Percentiles rank a stretch among this genome's conserved stretches.
phyloP scores from a whole-genome alignment of 1,139 yeast genomes.

The Pneumocystis oryctolagi region DNA sequence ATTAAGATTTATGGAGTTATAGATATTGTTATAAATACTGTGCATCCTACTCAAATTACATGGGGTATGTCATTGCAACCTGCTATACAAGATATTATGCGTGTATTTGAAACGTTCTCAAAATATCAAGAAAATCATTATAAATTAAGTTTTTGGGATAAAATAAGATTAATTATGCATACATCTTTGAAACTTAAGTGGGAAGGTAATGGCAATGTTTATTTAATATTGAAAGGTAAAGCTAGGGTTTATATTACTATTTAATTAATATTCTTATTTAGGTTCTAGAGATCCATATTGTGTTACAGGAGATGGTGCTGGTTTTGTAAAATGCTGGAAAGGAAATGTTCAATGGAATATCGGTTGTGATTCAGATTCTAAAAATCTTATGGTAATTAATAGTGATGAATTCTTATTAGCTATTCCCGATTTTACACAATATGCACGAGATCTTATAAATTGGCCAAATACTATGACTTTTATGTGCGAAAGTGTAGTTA shows the following conservation, averaged over 20 bases:
- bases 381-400: conserved; percentile 45
- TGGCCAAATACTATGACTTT: conserved; percentile 23
- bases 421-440: conserved; percentile 33
- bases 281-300: conserved; percentile 68
- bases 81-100: conserved; percentile 67
- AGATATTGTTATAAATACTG: conserved; percentile 40
- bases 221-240: conserved; percentile 28
- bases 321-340: conserved; percentile 68
- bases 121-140: conserved; percentile 74
- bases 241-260: not conserved
- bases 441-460: conserved; percentile 7
- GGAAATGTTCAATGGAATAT: conserved; percentile 45
- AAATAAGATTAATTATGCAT: conserved; percentile 46
- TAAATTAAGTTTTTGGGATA: conserved; percentile 68
- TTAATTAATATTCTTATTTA: not conserved
- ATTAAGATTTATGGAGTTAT: conserved; percentile 59
- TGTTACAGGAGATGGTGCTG: conserved; percentile 54
- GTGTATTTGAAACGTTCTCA: conserved; percentile 67
- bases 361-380: conserved; percentile 48
- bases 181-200: conserved; percentile 37
- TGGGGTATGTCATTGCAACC: conserved; percentile 85
- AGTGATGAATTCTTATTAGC: conserved; percentile 58
- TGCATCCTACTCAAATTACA: conserved; percentile 49
- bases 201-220: conserved; percentile 34
- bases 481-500: conserved; percentile 14